Evolutionary conservation across 1,284 basidiomycete genomes (phyloP).

Genomic region (Rhodotorula sp.): DNA sequence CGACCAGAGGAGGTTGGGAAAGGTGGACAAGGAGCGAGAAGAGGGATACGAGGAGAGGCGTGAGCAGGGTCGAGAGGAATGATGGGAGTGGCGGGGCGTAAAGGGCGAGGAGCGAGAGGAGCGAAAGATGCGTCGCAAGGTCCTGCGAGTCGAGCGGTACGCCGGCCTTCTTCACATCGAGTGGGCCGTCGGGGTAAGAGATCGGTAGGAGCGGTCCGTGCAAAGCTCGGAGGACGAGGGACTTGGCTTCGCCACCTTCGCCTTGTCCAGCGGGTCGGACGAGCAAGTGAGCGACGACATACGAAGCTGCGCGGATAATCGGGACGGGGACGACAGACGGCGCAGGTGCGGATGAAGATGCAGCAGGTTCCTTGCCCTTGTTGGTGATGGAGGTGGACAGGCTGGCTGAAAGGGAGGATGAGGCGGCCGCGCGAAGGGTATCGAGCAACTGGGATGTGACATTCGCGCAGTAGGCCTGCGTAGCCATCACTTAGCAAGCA

Average conservation of each 20-base stretch:
- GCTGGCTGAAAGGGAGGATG: conserved; percentile 35
- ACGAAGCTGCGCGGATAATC: conserved; percentile 64
- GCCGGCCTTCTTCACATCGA: no score
- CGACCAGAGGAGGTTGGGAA: conserved; percentile 45
- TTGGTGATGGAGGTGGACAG: background rate
- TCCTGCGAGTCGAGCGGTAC: background rate
- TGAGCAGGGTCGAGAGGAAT: conserved; percentile 63
- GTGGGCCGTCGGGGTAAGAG: background rate
- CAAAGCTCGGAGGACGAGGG: background rate
- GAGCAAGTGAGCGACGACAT: conserved; percentile 65
- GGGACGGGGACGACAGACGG: conserved; percentile 18
- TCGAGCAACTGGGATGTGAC: conserved; percentile 59
- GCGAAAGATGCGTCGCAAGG: conserved; percentile 32
- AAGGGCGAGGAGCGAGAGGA: conserved; percentile 61
- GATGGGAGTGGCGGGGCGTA: conserved; percentile 67
- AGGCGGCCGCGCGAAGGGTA: conserved; percentile 50
- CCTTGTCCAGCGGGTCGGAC: conserved; percentile 30
- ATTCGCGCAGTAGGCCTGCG: conserved; percentile 61
- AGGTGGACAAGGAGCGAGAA: conserved; percentile 64
- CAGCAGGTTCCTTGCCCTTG: conserved; percentile 6
- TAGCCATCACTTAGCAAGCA: fast-evolving
- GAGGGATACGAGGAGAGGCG: conserved; percentile 55
- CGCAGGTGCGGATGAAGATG: conserved; percentile 38
- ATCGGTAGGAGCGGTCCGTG: conserved; percentile 4
- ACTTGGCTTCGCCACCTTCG: background rate